Evolutionary conservation across 257 asterid genomes (phyloP).

Genomic region (Eustoma russellianum): DNA sequence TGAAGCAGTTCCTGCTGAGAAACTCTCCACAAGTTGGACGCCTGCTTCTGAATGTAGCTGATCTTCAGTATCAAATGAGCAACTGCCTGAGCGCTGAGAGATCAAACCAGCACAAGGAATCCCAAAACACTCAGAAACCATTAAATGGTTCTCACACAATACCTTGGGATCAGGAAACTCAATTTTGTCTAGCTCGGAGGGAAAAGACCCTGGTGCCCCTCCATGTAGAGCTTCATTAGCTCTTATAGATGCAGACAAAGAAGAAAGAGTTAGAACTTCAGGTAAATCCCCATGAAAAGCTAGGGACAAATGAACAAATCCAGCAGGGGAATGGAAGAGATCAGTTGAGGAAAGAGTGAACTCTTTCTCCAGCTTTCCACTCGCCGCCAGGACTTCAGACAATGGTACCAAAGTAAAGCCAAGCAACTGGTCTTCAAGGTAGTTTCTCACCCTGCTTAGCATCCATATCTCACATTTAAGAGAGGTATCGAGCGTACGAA

Average conservation of each 20-base stretch:
- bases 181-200: conserved; percentile 53
- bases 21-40: conserved; percentile 30
- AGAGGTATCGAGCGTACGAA: conserved; percentile 54
- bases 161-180: conserved; percentile 96
- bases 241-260: conserved; percentile 27
- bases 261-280: conserved; percentile 60
- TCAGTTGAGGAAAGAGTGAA: conserved; percentile 87
- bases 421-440: conserved; percentile 85
- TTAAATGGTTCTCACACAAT: conserved; percentile 59
- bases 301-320: conserved; percentile 74
- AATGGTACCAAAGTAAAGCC: conserved; percentile 89
- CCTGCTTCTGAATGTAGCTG: conserved; percentile 37
- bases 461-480: conserved; percentile 95
- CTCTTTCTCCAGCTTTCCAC: conserved; percentile 77
- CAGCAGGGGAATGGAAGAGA: conserved; percentile 98
- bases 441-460: conserved; percentile 91
- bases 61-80: conserved; percentile 49
- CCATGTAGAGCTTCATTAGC: conserved; percentile 22
- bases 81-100: conserved; percentile 52
- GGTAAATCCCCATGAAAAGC: conserved; percentile 59
- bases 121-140: conserved; percentile 73
- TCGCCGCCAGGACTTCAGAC: conserved; percentile 52
- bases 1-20: conserved; percentile 23
- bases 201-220: conserved; percentile 17
- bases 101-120: conserved; percentile 42